Conservation (phyloP, 352 stramenopile species). For the Lagenidium giganteum region DNA sequence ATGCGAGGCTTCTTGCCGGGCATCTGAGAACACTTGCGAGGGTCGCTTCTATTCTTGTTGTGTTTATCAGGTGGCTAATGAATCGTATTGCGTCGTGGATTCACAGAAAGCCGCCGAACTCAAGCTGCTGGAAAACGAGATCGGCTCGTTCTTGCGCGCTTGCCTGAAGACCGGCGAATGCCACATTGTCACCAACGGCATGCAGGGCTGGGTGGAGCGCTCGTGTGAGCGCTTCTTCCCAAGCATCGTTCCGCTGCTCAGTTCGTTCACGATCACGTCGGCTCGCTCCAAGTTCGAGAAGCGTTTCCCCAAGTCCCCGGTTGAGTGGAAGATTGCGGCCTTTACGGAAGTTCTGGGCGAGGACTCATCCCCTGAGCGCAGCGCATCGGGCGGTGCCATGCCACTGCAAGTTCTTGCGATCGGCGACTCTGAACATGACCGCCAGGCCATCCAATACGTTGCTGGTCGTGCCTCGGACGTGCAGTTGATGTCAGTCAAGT, state of each 20-base stretch:
- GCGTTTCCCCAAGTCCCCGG: constrained; percentile 44
- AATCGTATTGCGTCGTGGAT: too few relatives aligned
- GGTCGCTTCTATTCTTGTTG: constrained; percentile 4
- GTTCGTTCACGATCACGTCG: constrained; percentile 57
- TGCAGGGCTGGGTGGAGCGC: constrained; percentile 64
- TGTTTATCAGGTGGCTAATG: too few relatives aligned
- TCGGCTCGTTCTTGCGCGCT: constrained; percentile 37
- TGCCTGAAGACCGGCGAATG: constrained; percentile 43
- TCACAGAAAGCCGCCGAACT: constrained; percentile 19
- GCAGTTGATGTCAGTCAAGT: constrained; percentile 74
- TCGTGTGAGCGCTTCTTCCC: constrained; percentile 74
- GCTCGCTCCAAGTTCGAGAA: constrained; percentile 59
- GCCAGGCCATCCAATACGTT: constrained; percentile 66
- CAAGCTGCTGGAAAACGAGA: constrained; percentile 24
- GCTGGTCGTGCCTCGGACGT: constrained; percentile 35
- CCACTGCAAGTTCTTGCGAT: constrained; percentile 72
- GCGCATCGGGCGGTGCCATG: too few relatives aligned
- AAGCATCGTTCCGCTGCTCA: constrained; percentile 43
- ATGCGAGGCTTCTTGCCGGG: too few relatives aligned
- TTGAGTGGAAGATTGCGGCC: constrained; percentile 78
- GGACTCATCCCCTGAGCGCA: constrained; percentile 12
- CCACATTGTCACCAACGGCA: constrained; percentile 69
- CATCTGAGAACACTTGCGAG: too few relatives aligned
- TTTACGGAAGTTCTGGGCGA: constrained; percentile 48
- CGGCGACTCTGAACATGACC: constrained; percentile 67